A percentile compares a stretch with the other conserved stretches of the same genome.
Conservation (phyloP, 768 basidiomycete species). For the Boletus tomentosulus region DNA sequence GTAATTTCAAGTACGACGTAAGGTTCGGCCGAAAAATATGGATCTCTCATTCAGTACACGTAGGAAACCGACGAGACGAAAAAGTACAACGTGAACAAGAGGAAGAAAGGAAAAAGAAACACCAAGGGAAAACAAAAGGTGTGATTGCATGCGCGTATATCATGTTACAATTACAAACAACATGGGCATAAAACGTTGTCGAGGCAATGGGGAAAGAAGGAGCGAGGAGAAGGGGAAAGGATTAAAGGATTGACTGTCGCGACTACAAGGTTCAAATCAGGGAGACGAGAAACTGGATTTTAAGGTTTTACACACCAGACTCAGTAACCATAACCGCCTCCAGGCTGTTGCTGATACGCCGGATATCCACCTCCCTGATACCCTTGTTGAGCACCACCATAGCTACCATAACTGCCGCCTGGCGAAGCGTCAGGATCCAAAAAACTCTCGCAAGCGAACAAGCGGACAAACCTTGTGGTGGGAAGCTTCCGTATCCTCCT, state of each 20-base stretch:
- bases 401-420: slow-evolving; percentile 13
- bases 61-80: not conserved
- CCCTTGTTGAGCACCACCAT: slow-evolving; percentile 14
- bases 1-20: too few relatives aligned
- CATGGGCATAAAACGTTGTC: slow-evolving; percentile 10
- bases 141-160: slow-evolving; percentile 4
- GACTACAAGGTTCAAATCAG: not conserved
- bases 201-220: not conserved
- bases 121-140: slow-evolving; percentile 2
- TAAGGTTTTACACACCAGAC: not conserved
- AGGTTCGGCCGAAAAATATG: not conserved
- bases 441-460: not conserved
- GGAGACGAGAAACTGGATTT: not conserved
- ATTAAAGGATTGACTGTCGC: not conserved
- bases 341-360: slow-evolving; percentile 25
- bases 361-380: slow-evolving; percentile 15
- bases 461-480: slow-evolving; percentile 10
- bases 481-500: slow-evolving; percentile 10
- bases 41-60: not conserved
- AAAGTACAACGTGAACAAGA: not conserved
- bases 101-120: not conserved
- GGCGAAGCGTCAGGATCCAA: not conserved
- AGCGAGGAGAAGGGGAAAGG: not conserved
- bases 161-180: slow-evolving; percentile 19
- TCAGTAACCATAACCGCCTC: slow-evolving; percentile 29